Base-by-base conservation (phyloP, 2,329 filamentous ascomycete genomes). In the Stachybotrys chartarum region DNA sequence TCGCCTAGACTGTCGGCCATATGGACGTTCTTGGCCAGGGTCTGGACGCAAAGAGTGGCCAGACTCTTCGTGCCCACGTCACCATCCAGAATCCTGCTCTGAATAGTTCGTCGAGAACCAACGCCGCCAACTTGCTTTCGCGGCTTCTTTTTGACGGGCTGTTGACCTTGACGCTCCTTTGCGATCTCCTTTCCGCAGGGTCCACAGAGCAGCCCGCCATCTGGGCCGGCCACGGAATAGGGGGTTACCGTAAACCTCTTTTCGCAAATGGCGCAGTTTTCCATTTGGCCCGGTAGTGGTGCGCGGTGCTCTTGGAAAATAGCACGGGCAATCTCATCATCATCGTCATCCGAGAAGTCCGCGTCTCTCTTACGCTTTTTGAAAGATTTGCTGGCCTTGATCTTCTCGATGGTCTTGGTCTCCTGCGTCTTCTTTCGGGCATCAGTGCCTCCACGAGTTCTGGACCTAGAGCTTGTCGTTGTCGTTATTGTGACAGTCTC, bases 181-280 rank as follows among this genome's bases (percentile, higher is more conserved):
- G 82, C 81, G 52, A 88, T 71, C 58, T 90, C 83, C 64, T 88
- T 91, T 24, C 90, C 88, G 65, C 93, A 97, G 24, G 88, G 84
- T 4, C 80, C 79, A 67, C 93, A 97, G 1, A 97, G 77, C n/a
- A 97, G 76, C 16, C 91, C 91, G 5, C 92, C 92, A n/a, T 87
- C 79, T 0, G 90, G 88, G 0, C 89, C 91, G 31, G 86, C 82
- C 60, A 91, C 87, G 59, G 88, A 91, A 73, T 97, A 97, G 0
- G 90, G 82, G 0, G 93, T 97, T 49, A 97, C 92, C 0, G 91
- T 96, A 66, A 97, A 97, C 44, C 91, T 85, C 69, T 94, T 96
- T 48, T 81, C 79, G 69, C 93, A 97, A 3, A 86, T 74, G 59
- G 89, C 91, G 67, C 93, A 97, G 61, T 96, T 92, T 59, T 89